These are phyloP conservation scores for Persicaria tinctoria DNA, from an alignment of 148 eudicot species.

Conservation along the genomic window DNA sequence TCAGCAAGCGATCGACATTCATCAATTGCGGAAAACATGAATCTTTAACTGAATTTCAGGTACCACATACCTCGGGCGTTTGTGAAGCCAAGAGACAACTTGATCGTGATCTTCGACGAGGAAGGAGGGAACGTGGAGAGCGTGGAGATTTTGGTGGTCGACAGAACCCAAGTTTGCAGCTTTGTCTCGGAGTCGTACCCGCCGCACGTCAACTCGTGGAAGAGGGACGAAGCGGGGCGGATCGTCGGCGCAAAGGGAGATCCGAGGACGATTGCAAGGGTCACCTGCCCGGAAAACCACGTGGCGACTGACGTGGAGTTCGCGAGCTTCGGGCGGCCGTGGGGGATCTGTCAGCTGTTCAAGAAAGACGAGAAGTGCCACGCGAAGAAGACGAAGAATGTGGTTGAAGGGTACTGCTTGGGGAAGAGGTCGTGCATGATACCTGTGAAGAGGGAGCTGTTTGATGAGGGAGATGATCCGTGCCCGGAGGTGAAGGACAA, in stretches of 20 bases:
- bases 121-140: constrained; percentile 32
- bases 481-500: background rate
- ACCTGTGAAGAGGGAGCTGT: background rate
- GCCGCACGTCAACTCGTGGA: constrained; percentile 33
- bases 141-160: constrained; percentile 28
- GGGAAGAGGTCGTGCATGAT: background rate
- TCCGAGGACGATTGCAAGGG: constrained; percentile 19
- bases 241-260: constrained; percentile 16
- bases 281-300: constrained; percentile 29
- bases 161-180: constrained; percentile 47
- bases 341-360: constrained; percentile 34
- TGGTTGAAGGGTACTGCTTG: background rate
- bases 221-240: constrained; percentile 15
- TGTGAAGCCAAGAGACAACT: constrained; percentile 40
- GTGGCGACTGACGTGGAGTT: constrained; percentile 32
- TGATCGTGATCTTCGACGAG: constrained; percentile 53
- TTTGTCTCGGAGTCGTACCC: constrained; percentile 34
- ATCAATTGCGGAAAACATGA: background rate
- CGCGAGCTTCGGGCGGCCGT: constrained; percentile 42
- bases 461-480: background rate
- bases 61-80: constrained; percentile 54
- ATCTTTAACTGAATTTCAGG: constrained; percentile 16
- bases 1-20: background rate
- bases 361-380: constrained; percentile 22
- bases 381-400: background rate